Evolutionary conservation across 2,329 filamentous ascomycete species (phyloP).

Genomic region (Fusarium virguliforme): DNA sequence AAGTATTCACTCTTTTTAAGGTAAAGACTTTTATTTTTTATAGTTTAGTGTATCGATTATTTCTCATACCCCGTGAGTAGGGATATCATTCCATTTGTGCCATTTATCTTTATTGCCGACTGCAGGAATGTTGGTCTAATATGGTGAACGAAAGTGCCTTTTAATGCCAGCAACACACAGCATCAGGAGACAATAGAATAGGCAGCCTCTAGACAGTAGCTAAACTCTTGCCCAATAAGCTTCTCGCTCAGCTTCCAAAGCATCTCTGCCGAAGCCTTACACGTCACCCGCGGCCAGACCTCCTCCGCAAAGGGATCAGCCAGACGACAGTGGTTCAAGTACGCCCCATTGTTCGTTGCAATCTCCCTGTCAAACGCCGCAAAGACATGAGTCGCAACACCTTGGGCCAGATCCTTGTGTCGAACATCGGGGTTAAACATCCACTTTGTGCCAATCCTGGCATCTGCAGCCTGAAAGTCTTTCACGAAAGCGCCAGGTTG

Average conservation of each 20-base stretch:
- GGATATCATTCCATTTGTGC: too few relatives aligned
- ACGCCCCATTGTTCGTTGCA: conserved; percentile 29
- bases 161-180: too few relatives aligned
- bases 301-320: conserved; percentile 27
- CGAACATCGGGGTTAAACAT: background rate
- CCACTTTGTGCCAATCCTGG: conserved; percentile 23
- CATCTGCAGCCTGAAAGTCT: background rate
- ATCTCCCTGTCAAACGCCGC: conserved; percentile 30
- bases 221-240: conserved; percentile 32
- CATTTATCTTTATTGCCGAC: too few relatives aligned
- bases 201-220: background rate
- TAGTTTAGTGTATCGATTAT: too few relatives aligned
- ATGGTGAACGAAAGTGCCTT: too few relatives aligned
- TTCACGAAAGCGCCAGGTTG: background rate
- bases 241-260: conserved; percentile 41
- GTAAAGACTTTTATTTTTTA: too few relatives aligned
- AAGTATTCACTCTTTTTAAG: too few relatives aligned
- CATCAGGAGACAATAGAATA: too few relatives aligned
- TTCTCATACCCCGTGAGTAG: too few relatives aligned
- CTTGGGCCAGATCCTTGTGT: background rate
- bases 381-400: conserved; percentile 35
- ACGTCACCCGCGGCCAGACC: conserved; percentile 35
- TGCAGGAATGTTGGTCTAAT: too few relatives aligned
- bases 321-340: conserved; percentile 25
- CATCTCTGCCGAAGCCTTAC: conserved; percentile 24